Conservation (phyloP, 2,329 filamentous ascomycete genomes). For the Pezicula neosporulosa region DNA sequence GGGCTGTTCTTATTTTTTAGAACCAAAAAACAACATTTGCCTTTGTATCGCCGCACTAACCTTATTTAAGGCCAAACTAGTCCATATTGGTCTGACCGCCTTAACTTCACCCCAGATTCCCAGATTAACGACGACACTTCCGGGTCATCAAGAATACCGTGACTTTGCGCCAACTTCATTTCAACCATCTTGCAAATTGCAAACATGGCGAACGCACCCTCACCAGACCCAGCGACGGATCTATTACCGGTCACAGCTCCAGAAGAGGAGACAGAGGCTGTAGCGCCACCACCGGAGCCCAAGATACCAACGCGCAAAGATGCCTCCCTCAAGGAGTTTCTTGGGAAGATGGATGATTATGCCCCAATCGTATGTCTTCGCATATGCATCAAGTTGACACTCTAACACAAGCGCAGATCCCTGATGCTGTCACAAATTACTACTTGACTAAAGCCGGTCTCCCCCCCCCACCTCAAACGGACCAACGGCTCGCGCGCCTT, state of each 20-base stretch:
- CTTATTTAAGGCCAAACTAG: not conserved
- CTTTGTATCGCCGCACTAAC: not conserved
- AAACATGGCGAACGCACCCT: conserved; percentile 27
- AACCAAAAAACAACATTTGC: not conserved
- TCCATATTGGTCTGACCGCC: conserved; percentile 8
- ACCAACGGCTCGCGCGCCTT: conserved; percentile 84
- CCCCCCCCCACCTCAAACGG: conserved; percentile 85
- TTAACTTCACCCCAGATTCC: not conserved
- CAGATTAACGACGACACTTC: not conserved
- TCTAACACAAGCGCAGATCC: conserved; percentile 61
- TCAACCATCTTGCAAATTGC: not conserved
- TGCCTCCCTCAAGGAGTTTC: conserved; percentile 84
- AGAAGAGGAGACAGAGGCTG: conserved; percentile 35
- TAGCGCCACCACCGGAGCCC: conserved; percentile 51
- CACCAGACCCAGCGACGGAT: conserved; percentile 27
- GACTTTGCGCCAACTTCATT: not conserved
- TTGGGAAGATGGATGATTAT: conserved; percentile 97
- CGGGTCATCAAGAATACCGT: not conserved
- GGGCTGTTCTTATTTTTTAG: conserved; percentile 12
- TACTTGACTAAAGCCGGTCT: conserved; percentile 96
- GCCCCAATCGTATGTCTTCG: conserved; percentile 79
- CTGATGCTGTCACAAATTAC: conserved; percentile 95
- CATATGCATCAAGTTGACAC: not conserved
- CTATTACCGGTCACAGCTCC: conserved; percentile 21
- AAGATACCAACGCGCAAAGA: conserved; percentile 82